phyloP scores from a whole-genome alignment of 257 asterid species.

The Paraleonurus japonicus region DNA sequence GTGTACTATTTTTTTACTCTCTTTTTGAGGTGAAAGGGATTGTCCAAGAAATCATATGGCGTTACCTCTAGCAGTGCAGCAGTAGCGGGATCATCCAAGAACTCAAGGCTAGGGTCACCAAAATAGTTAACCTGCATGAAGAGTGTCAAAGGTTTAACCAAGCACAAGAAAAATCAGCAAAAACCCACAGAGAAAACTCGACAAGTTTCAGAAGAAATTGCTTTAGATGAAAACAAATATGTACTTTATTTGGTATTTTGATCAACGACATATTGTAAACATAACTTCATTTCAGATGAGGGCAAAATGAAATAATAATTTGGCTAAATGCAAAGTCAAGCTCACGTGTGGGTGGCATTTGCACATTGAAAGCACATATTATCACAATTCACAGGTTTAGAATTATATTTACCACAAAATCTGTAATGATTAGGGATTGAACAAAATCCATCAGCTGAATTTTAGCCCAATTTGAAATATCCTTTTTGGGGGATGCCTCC shows the following conservation, averaged over 20 bases:
- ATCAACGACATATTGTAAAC: neutral
- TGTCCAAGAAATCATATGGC: neutral
- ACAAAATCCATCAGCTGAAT: slow-evolving; percentile 91
- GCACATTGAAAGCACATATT: slow-evolving; percentile 15
- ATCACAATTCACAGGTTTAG: neutral
- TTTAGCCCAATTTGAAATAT: slow-evolving; percentile 69
- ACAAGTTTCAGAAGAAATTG: slow-evolving; percentile 17
- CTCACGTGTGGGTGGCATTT: slow-evolving; percentile 15
- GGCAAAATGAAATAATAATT: neutral
- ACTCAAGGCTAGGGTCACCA: slow-evolving; percentile 86
- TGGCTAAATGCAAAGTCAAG: slow-evolving; percentile 7
- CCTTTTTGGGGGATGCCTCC: slow-evolving; percentile 83
- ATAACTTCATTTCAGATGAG: slow-evolving; percentile 18
- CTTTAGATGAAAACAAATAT: slow-evolving; percentile 16
- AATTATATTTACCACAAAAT: slow-evolving; percentile 66
- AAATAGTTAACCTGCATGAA: slow-evolving; percentile 74
- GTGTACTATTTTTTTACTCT: no score
- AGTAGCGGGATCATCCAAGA: slow-evolving; percentile 90
- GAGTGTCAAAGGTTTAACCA: slow-evolving; percentile 20
- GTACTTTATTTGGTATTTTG: neutral
- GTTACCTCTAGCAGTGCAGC: slow-evolving; percentile 80
- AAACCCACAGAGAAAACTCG: slow-evolving; percentile 11
- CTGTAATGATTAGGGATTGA: slow-evolving; percentile 75
- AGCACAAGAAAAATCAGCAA: slow-evolving; percentile 1
- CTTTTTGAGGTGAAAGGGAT: neutral